Base-by-base conservation (phyloP, 2,329 filamentous ascomycete species). In the Talaromyces albobiverticillius region DNA sequence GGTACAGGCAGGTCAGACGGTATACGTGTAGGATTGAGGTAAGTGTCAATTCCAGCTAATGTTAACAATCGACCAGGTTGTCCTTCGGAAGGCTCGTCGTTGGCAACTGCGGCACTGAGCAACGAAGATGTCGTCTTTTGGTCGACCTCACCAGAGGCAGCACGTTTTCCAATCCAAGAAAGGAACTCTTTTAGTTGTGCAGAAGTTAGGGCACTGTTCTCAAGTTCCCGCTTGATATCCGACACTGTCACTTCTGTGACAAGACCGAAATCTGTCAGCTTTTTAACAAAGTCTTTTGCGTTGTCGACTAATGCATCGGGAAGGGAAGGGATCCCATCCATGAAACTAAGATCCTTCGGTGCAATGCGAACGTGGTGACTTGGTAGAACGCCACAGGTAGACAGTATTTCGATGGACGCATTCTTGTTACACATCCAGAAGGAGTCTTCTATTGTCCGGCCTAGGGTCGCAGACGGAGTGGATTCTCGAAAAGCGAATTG, bases 391-490 rank as follows among this genome's bases (percentile, higher is more conserved):
- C 95, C 95, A 55, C 87, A 84, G 18, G 88, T 95, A 1, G 92
- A 96, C 60, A 95, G 85, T 6, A 96, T 82, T 64, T 96, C 92
- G 54, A 97, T 90, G 0, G 84, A 87, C 2, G 90, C 85, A 59
- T 87, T 87, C 67, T 84, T 87, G 65, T 89, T 94, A 59, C 90
- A 92, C 32, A 85, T 95, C 94, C 94, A 99, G 68, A 99, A 99
- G 0, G 91, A 89, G 71, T 96, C 90, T 65, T 96, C 92, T 51
- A 99, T 90, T 57, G 90, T 87, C 65, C 90, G 85, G 0, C 91
- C 90, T 18, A 97, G 88, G 57, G 89, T 82, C 0, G 82, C 82
- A 58, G 89, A 95, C 1, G 94, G 94, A 0, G 95, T 97, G 1
- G 94, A 96, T 65, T 96, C 90, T 34, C 81, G 82, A 61, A 94